These are phyloP conservation scores for Conringia planisiliqua DNA, from an alignment of 345 rosid species.

Conservation along the genomic window DNA sequence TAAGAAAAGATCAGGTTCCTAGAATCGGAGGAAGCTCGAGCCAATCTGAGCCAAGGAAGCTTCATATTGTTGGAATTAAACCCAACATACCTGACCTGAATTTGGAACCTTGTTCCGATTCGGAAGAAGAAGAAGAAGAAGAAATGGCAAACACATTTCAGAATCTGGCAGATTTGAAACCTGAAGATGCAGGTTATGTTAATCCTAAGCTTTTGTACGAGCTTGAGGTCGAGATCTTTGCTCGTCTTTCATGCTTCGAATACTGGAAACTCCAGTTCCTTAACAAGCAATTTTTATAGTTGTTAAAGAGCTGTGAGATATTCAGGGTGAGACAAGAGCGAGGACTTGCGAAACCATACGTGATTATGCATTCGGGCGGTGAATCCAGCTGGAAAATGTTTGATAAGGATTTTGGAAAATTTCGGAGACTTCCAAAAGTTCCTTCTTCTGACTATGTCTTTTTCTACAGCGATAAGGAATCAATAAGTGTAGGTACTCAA, in stretches of 20 bases:
- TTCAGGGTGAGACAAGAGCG: not conserved
- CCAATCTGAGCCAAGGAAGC: not conserved
- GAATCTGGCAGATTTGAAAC: too few relatives aligned
- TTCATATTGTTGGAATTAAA: not conserved
- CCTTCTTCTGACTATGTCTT: slow-evolving; percentile 60
- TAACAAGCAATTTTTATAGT: not conserved
- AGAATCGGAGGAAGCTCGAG: not conserved
- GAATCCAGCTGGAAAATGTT: slow-evolving; percentile 20
- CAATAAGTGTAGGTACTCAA: slow-evolving; percentile 52
- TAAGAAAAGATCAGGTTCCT: not conserved
- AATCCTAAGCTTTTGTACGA: not conserved
- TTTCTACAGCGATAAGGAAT: not conserved
- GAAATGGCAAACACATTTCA: not conserved
- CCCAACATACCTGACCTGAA: not conserved
- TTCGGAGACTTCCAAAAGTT: slow-evolving; percentile 48
- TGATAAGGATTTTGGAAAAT: slow-evolving; percentile 42
- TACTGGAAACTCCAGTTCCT: not conserved
- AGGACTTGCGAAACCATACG: not conserved
- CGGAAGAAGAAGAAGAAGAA: not conserved
- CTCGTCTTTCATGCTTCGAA: not conserved
- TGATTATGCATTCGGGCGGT: slow-evolving; percentile 51
- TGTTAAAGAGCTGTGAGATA: not conserved
- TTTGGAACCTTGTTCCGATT: not conserved
- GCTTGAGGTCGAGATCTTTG: not conserved
- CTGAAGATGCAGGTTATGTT: too few relatives aligned